A percentile compares a stretch with the other conserved stretches of the same genome.
Conservation (phyloP, 176 grass and related monocot genomes). For the Thalia dealbata region DNA sequence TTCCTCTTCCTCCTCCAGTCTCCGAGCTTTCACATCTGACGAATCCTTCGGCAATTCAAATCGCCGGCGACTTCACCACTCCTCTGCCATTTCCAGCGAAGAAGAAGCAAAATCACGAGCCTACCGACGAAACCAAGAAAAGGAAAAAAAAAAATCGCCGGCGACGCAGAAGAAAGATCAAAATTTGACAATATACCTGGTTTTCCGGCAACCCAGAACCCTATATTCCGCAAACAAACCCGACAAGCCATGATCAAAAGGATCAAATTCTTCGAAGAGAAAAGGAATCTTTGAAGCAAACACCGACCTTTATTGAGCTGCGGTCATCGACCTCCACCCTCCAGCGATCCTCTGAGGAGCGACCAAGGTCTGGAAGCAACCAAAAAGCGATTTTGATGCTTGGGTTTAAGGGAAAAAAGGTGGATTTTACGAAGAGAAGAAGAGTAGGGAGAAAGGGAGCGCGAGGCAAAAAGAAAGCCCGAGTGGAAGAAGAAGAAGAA, state of each 20-base stretch:
- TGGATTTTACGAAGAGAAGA: background rate
- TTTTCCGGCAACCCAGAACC: background rate
- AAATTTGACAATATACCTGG: background rate
- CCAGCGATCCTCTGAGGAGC: constrained; percentile 6
- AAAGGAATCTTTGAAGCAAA: constrained; percentile 3
- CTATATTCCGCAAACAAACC: background rate
- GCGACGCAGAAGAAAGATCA: background rate
- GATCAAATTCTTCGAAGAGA: constrained; percentile 11
- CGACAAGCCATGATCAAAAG: constrained; percentile 3
- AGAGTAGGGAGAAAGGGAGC: background rate
- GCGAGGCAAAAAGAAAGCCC: too few species aligned
- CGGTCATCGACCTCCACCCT: background rate
- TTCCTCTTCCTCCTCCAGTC: background rate
- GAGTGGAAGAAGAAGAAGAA: background rate
- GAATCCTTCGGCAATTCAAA: background rate
- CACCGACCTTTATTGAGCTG: background rate
- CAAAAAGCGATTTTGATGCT: background rate
- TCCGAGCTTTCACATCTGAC: background rate
- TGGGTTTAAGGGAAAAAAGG: background rate
- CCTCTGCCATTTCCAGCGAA: background rate
- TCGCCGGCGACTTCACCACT: background rate
- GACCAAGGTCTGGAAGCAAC: background rate
- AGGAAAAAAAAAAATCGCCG: background rate
- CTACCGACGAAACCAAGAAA: background rate
- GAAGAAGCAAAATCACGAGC: background rate